Evolutionary conservation across 257 asterid genomes (phyloP), one percentile per base, ranked within the genome.

Genomic region (Scutellaria galericulata): DNA sequence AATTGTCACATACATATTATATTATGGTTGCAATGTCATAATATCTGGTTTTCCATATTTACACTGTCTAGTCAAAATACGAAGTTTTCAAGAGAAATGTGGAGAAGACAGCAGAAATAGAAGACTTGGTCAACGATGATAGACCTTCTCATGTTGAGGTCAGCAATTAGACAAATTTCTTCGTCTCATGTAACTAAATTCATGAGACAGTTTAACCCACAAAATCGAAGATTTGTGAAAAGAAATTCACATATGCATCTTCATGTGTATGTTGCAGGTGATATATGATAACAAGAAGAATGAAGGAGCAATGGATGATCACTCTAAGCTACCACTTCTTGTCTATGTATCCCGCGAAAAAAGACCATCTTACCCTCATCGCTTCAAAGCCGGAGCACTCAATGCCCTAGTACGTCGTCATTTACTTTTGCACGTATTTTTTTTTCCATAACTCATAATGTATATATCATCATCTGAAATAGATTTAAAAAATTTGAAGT

Each of bases 81-180:
- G 94, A 91, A 41, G 13, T 15, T 41, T 86, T 91, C 67, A 91
- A 84, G 88, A 89, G 83, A 83, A 87, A 84, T 75, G 92, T 91
- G 68, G 96, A 91, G 75, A 91, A 89, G 80, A 83, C 83, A 13
- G 82, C 78, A 37, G 89, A 74, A 27, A 35, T 87, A 15, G 97
- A 91, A 47, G 88, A 80, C 18, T 82, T 84, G 7, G 82, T 75
- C 56, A 68, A 68, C 56, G 79, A 84, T 12, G 96, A 91, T 46
- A 86, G 96, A 24, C 86, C 96, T 13, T 68, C 97, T 1, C 72
- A 76, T 2, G 79, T 89, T 10, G 97, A 88, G 91, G 97, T 90
- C 45, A 20, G 5, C 22, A 24, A 24, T 24, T 24, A 24, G 27
- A 2, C 27, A 24, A 24, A 0, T 31, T 31, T 31, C 37, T 2